Conservation (phyloP, 2,329 filamentous ascomycete species). For the Penicillium sp. region DNA sequence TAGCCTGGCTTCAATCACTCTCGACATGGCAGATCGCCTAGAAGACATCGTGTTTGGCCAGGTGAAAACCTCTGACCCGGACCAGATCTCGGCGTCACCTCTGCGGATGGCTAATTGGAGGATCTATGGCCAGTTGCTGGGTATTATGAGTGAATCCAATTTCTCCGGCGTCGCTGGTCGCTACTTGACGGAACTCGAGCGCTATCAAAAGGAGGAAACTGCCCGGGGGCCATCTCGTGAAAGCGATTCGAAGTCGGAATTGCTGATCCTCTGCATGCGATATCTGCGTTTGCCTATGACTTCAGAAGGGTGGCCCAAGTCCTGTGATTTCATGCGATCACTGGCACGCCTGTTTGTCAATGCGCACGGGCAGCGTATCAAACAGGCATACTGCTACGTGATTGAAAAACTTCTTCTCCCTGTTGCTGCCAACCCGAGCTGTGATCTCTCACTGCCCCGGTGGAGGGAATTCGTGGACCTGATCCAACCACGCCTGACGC, state of each 20-base stretch:
- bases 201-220: slow-evolving; percentile 70
- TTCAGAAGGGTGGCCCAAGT: slow-evolving; percentile 76
- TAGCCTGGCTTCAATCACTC: slow-evolving; percentile 73
- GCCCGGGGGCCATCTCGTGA: slow-evolving; percentile 52
- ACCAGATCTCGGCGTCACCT: slow-evolving; percentile 67
- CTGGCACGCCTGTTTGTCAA: slow-evolving; percentile 78
- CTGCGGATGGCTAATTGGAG: slow-evolving; percentile 93
- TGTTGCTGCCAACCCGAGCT: slow-evolving; percentile 75
- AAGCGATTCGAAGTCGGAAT: slow-evolving; percentile 73
- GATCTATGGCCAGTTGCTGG: slow-evolving; percentile 85
- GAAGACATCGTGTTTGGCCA: slow-evolving; percentile 97
- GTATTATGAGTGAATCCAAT: slow-evolving; percentile 93
- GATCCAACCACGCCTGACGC: slow-evolving; percentile 72
- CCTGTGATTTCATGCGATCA: slow-evolving; percentile 82
- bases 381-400: slow-evolving; percentile 91
- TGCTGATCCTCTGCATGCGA: slow-evolving; percentile 88
- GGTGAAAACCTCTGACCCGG: slow-evolving; percentile 80
- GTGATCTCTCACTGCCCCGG: slow-evolving; percentile 73
- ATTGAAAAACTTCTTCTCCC: slow-evolving; percentile 83
- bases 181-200: slow-evolving; percentile 77
- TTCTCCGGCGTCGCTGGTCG: slow-evolving; percentile 79
- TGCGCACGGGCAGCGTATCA: slow-evolving; percentile 84
- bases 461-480: slow-evolving; percentile 84
- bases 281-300: slow-evolving; percentile 73
- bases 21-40: slow-evolving; percentile 89